Evolutionary conservation across 305 asterid species (phyloP), one percentile per base, ranked within the genome.

Genomic region (Striga hermonthica): DNA sequence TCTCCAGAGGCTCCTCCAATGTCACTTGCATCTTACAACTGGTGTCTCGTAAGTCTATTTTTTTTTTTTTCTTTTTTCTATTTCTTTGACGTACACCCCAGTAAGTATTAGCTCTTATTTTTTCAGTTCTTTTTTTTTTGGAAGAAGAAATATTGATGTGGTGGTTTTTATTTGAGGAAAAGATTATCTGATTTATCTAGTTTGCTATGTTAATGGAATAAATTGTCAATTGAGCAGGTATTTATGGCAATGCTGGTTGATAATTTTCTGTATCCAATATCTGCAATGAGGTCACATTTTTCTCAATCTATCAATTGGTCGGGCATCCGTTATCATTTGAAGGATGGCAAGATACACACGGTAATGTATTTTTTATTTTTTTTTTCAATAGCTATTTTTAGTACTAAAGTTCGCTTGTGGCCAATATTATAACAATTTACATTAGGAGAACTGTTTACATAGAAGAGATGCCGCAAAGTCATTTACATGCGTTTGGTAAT

Each of bases 271-370:
- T 93, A 87, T 78, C 97, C 98, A 6, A 3, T 93, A 60, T 93
- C 97, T 55, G 96, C 98, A 57, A 43, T 93, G 57, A 87, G 98
- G 43, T 93, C 99, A 39, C 95, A 88, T 78, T 88, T 88, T 39
- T 83, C 88, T 49, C 97, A 90, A 79, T 93, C 95, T 48, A 90
- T 93, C 84, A 78, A 90, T 66, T 93, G 99, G 99, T 93, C 99
- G 59, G 99, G 99, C 65, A 88, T 90, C 54, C 85, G 95, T 43
- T 93, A 93, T 75, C 96, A 90, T 80, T 78, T 93, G 78, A 86
- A 73, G 87, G 80, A 90, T 53, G 98, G 98, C 76, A 90, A 88
- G 75, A 84, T 93, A 80, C 43, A 49, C 82, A 88, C 84, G 98
- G 97, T 87, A 77, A 66, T 59, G 48, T 54, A 57, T 37, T 72